Percentiles rank a stretch among this genome's conserved stretches.
phyloP scores from a whole-genome alignment of 2,329 filamentous ascomycete genomes.

The Xylariaceae sp. region DNA sequence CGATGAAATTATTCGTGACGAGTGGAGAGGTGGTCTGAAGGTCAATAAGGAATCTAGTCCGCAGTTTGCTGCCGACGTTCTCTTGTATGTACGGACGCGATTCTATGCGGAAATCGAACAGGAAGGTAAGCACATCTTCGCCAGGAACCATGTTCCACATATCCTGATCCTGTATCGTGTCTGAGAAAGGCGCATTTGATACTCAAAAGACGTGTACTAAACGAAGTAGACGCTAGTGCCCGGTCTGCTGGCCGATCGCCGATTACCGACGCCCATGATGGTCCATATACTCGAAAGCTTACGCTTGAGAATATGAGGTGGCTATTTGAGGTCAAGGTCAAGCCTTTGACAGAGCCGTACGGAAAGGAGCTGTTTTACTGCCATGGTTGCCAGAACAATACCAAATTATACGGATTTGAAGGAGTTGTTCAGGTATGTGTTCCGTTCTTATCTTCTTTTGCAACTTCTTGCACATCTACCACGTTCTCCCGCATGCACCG shows the following conservation, averaged over 20 bases:
- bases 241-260: constrained; percentile 42
- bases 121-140: constrained; percentile 33
- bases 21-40: constrained; percentile 59
- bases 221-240: constrained; percentile 35
- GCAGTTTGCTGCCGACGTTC: constrained; percentile 65
- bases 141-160: not conserved
- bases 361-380: constrained; percentile 73
- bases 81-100: constrained; percentile 60
- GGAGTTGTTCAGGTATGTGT: constrained; percentile 58
- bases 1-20: constrained; percentile 61
- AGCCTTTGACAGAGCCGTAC: constrained; percentile 58
- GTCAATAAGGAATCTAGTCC: constrained; percentile 59
- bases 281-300: constrained; percentile 39
- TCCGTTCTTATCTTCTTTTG: not conserved
- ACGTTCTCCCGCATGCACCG: not conserved
- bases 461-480: not conserved
- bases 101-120: constrained; percentile 59
- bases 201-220: constrained; percentile 2
- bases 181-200: not conserved
- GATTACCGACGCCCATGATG: constrained; percentile 44
- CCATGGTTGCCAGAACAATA: constrained; percentile 58
- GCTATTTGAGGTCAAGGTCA: constrained; percentile 74
- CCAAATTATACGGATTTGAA: constrained; percentile 70
- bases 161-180: not conserved
- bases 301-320: constrained; percentile 78